Evolutionary conservation across 139 green algal species (phyloP).

Genomic region (Chlamydomonas schloesseri): DNA sequence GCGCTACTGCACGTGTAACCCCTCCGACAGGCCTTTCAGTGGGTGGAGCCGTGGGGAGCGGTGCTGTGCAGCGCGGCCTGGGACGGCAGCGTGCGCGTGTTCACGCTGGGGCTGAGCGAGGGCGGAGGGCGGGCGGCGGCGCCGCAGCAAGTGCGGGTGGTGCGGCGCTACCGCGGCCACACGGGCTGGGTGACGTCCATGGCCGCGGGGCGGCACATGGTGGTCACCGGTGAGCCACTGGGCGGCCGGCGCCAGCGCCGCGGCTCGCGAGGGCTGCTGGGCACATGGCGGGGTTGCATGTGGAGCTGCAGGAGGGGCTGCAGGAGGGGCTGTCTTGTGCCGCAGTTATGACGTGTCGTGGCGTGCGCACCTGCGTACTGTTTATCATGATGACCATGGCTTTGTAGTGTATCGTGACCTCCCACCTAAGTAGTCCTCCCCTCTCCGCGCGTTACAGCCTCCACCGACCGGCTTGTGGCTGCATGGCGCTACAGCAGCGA

Average conservation of each 20-base stretch:
- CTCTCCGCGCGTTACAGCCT: slow-evolving; percentile 1
- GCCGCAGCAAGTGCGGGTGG: slow-evolving; percentile 21
- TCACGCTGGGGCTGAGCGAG: slow-evolving; percentile 8
- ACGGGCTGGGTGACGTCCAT: slow-evolving; percentile 47
- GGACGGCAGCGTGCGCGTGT: slow-evolving; percentile 46
- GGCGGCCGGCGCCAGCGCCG: too few relatives aligned
- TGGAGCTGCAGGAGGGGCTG: too few relatives aligned
- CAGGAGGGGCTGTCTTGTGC: background rate
- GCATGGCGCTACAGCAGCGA: slow-evolving; percentile 32
- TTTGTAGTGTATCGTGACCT: too few relatives aligned
- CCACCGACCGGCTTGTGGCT: slow-evolving; percentile 23
- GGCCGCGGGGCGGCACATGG: slow-evolving; percentile 34
- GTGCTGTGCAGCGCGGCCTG: slow-evolving; percentile 39
- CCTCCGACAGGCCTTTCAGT: slow-evolving; percentile 31
- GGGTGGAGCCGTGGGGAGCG: slow-evolving; percentile 16
- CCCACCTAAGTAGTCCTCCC: background rate
- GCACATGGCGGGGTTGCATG: too few relatives aligned
- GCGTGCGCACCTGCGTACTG: too few relatives aligned
- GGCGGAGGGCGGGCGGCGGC: background rate
- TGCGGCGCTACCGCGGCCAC: slow-evolving; percentile 42
- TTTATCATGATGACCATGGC: too few relatives aligned
- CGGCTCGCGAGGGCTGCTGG: too few relatives aligned
- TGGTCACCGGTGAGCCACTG: slow-evolving; percentile 44
- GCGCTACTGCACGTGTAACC: too few relatives aligned
- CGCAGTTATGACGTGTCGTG: too few relatives aligned